These are phyloP conservation scores for Paecilomyces sp. DNA, from an alignment of 2,329 filamentous ascomycete genomes.

Conservation along the genomic window DNA sequence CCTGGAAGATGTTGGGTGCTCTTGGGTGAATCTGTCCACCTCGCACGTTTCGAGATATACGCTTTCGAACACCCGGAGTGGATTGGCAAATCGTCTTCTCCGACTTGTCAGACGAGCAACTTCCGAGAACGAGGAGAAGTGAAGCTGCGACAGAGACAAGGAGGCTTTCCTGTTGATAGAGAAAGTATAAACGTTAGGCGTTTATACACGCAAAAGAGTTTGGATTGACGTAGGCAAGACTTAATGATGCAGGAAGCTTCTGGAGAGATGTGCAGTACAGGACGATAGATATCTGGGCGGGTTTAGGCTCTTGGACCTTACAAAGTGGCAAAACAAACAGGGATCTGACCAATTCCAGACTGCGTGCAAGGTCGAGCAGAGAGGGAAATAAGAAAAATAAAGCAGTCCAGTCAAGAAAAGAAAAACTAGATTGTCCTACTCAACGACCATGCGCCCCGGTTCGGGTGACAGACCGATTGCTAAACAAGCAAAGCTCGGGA, in stretches of 20 bases:
- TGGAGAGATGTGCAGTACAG: neutral
- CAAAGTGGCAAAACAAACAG: neutral
- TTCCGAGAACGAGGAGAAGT: neutral
- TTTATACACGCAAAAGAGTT: neutral
- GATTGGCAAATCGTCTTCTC: neutral
- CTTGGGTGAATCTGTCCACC: neutral
- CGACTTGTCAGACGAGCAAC: neutral
- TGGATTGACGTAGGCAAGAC: neutral
- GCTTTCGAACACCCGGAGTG: neutral
- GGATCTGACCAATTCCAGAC: neutral
- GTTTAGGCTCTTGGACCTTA: neutral
- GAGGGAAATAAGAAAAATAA: no score
- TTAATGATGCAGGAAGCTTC: neutral
- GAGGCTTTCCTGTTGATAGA: neutral
- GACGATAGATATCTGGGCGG: neutral
- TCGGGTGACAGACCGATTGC: neutral
- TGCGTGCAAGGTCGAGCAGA: neutral
- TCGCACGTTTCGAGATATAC: neutral
- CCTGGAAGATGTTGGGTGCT: neutral
- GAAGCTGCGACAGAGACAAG: neutral
- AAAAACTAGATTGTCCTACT: neutral
- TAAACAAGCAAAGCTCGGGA: neutral
- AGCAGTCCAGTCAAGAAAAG: neutral
- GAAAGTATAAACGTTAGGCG: neutral
- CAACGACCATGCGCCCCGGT: neutral